Evolutionary conservation across 768 basidiomycete genomes (phyloP), one percentile per base, ranked within the genome.

Genomic region (Suillus subaureus): DNA sequence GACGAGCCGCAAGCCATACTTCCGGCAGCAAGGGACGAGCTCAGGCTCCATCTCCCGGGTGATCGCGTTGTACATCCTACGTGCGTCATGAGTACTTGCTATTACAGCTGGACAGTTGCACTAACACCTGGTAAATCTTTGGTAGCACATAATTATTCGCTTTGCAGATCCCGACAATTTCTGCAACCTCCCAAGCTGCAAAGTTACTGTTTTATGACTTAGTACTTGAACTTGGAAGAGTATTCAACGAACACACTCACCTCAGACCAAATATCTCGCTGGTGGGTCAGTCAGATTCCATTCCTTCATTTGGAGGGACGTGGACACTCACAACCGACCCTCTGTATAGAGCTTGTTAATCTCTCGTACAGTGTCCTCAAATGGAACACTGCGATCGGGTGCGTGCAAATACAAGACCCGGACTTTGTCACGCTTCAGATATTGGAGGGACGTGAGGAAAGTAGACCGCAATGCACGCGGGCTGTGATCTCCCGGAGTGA

Each of bases 241-340:
- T 3, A 28, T 13, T 13, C 11, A 3, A 42, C 18, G 28, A 23
- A 15, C 12, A 12, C 3, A 7, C 3, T 12, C 11, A 60, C 58
- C 58, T 88, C 67, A 90, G 78, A 2, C 88, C 87, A 64, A 89
- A 85, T n/a, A 82, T 80, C 66, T 87, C 84, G 70, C 84, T 85
- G 63, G 54, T 6, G 16, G 18, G 18, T 42, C 9, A 43, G 18
- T 16, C 3, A 47, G 28, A 9, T 23, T 51, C 64, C 9, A 57
- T 39, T 23, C 13, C 21, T 13, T 4, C 35, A 2, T 0, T 9
- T 4, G 21, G 1, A 39, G 21, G 35, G n/a, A 40, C 18, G 13
- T 12, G 12, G 40, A 21, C 18, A 74, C 81, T 64, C 69, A 85
- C 84, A 88, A 88, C 55, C 82, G 79, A 0, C 88, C 88, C 66